A percentile compares a stretch with the other conserved stretches of the same genome.
Evolutionary conservation across 2,329 filamentous ascomycete genomes (phyloP).

Genomic region (Fonsecaea multimorphosa): DNA sequence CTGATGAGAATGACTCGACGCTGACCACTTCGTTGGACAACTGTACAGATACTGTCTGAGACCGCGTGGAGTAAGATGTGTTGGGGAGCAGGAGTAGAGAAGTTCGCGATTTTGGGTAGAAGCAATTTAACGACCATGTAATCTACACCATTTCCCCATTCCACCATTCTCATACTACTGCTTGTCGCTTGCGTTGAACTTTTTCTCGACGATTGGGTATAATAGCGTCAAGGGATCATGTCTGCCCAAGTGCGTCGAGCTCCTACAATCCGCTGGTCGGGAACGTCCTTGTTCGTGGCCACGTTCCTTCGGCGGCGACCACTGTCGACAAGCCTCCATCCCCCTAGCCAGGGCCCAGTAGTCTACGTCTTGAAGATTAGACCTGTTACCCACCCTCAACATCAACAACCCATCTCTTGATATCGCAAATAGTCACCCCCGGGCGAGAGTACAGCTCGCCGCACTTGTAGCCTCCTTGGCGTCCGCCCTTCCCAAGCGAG

Average conservation of each 20-base stretch:
- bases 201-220: too few species aligned
- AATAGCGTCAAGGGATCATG: too few species aligned
- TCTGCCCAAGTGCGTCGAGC: background rate
- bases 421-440: too few species aligned
- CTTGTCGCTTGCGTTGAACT: too few species aligned
- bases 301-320: background rate
- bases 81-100: background rate
- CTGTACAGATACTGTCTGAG: slow-evolving; percentile 17
- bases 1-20: slow-evolving; percentile 8
- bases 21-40: background rate
- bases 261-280: background rate
- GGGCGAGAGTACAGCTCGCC: background rate
- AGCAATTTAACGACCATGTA: slow-evolving; percentile 21
- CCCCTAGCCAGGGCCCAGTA: background rate
- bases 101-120: slow-evolving; percentile 21
- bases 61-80: slow-evolving; percentile 1
- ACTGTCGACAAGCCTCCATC: slow-evolving; percentile 1
- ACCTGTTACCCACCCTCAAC: background rate
- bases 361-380: background rate
- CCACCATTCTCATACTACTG: too few species aligned
- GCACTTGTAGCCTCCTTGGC: background rate
- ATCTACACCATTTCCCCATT: slow-evolving; percentile 1
- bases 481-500: background rate
- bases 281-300: background rate
- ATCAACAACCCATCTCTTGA: background rate